phyloP scores from a whole-genome alignment of 805 yeast genomes.

The Nakazawaea ambrosiae region DNA sequence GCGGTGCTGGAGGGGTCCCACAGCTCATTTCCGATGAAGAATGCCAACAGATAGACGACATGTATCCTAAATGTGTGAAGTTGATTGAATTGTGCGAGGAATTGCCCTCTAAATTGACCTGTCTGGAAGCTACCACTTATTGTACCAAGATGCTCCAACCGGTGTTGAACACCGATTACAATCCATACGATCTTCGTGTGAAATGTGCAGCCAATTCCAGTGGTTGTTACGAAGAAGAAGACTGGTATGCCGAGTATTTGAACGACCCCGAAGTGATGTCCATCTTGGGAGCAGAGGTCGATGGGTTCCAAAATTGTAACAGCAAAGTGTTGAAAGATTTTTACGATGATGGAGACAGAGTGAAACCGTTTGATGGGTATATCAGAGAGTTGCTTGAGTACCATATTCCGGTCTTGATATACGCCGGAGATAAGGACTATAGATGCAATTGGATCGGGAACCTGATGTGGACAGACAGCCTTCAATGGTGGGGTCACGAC shows the following conservation, averaged over 20 bases:
- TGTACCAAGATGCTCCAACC: slow-evolving; percentile 85
- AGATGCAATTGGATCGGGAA: slow-evolving; percentile 97
- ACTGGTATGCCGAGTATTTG: slow-evolving; percentile 70
- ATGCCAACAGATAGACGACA: slow-evolving; percentile 60
- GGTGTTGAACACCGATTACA: slow-evolving; percentile 76
- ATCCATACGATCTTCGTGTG: slow-evolving; percentile 83
- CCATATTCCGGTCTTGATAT: slow-evolving; percentile 75
- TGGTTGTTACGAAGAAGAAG: slow-evolving; percentile 72
- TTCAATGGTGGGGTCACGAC: slow-evolving; percentile 61
- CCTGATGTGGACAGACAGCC: slow-evolving; percentile 71
- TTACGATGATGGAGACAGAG: slow-evolving; percentile 82
- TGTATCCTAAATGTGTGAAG: slow-evolving; percentile 70
- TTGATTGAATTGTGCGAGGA: slow-evolving; percentile 76
- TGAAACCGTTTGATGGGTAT: slow-evolving; percentile 78
- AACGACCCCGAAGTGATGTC: slow-evolving; percentile 68
- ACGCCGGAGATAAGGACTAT: slow-evolving; percentile 94
- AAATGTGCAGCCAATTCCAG: slow-evolving; percentile 53
- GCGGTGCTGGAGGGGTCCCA: slow-evolving; percentile 82
- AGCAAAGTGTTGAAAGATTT: slow-evolving; percentile 73
- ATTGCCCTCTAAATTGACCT: slow-evolving; percentile 64
- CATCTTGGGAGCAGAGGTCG: slow-evolving; percentile 89
- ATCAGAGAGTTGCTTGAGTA: slow-evolving; percentile 66
- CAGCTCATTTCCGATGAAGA: slow-evolving; percentile 71
- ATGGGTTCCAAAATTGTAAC: slow-evolving; percentile 67
- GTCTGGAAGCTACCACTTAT: slow-evolving; percentile 87